Base-by-base conservation (phyloP, 1,139 yeast species). In the Yamadazyma atmosphaerica region DNA sequence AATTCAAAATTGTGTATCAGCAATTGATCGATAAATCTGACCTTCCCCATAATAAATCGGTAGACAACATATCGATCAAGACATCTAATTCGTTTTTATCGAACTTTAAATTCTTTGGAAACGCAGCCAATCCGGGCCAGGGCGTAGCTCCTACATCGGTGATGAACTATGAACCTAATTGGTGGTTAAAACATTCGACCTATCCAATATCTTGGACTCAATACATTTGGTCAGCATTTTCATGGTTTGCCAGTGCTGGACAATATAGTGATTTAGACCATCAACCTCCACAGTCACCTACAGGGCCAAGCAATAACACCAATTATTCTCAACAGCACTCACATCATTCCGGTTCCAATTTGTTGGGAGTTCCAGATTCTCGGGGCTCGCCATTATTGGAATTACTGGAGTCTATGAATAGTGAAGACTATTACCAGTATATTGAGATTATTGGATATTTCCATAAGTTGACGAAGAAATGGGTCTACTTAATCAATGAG, bases 191-290 rank as follows among this genome's bases (percentile, higher is more conserved):
- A 2, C 51, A 58, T 3, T 68, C 71, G 1, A 67, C 77, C 1
- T 83, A 79, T 41, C 71, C 83, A 1, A 56, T 75, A 17, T 72
- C 87, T 1, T 77, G 89, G 81, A 65, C 73, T 33, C 87, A 83
- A 51, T 72, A 76, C 36, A 65, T 83, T 1, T 82, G 88, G 81
- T 77, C 79, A 42, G 88, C 90, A 0, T 73, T 86, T 43, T 71
- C 84, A 28, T 85, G 92, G 88, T 84, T 89, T 83, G 90, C 92
- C 2, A 79, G 87, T 24, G 94, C 95, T 2, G 95, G 95, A 4
- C 83, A 77, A 44, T 70, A 73, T 12, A 50, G 50, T 21, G 33
- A 30, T 6, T 28, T 28, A 16, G 31, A 28, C 8, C 42, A 42
- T 29, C 40, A 42, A 33, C n/a, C 36, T 33, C 12, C 31, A 6